These are phyloP conservation scores for Chytriomyces sp. DNA, from an alignment of 192 early-diverging fungal genomes.

Conservation along the genomic window DNA sequence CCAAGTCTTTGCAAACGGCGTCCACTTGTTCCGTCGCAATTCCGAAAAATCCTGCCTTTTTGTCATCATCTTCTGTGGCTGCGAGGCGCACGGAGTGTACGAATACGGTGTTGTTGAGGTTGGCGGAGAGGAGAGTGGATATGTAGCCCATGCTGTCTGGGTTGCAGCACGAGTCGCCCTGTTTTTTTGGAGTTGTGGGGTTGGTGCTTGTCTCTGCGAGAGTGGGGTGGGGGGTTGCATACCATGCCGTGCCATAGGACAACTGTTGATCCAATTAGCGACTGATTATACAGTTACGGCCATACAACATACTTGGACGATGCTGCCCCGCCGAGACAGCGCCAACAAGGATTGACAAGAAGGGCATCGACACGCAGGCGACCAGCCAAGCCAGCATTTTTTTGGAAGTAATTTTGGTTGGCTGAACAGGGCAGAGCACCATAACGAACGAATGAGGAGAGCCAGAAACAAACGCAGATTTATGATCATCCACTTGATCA, in stretches of 20 bases:
- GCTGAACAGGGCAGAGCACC: too few relatives aligned
- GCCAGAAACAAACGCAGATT: too few relatives aligned
- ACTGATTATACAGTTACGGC: too few relatives aligned
- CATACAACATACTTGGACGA: too few relatives aligned
- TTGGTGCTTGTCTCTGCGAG: not conserved
- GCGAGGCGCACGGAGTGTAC: constrained; percentile 81
- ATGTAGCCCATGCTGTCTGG: constrained; percentile 54
- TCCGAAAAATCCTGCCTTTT: constrained; percentile 85
- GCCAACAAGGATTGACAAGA: too few relatives aligned
- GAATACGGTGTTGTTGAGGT: constrained; percentile 60
- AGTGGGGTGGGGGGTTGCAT: not conserved
- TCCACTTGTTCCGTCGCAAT: constrained; percentile 79
- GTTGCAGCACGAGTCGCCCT: constrained; percentile 55
- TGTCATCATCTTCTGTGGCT: constrained; percentile 70
- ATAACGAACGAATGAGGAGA: too few relatives aligned
- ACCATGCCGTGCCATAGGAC: constrained; percentile 50
- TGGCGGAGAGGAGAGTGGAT: constrained; percentile 12
- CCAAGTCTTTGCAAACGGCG: constrained; percentile 73
- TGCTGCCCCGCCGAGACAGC: too few relatives aligned
- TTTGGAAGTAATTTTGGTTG: too few relatives aligned
- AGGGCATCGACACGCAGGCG: too few relatives aligned
- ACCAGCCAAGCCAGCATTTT: too few relatives aligned
- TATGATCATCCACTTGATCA: too few relatives aligned
- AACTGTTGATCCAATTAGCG: constrained; percentile 1
- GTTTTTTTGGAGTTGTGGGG: not conserved